Conservation (phyloP, 352 stramenopile species). For the Phytophthora quininea region DNA sequence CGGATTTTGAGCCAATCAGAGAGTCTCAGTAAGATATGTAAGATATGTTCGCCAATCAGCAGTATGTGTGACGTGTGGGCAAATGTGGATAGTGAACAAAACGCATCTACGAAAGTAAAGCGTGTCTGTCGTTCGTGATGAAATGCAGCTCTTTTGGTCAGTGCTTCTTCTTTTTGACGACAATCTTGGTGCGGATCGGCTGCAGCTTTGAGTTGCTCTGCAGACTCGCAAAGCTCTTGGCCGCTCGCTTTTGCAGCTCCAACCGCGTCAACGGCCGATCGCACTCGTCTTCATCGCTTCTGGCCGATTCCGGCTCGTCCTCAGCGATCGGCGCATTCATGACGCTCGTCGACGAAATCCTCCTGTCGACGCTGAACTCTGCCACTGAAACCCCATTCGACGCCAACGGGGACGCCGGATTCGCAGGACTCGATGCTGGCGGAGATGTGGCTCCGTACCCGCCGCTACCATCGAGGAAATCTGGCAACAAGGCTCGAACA, state of each 20-base stretch:
- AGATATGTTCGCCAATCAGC: too few relatives aligned
- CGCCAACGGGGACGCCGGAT: background rate
- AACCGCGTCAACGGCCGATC: slow-evolving; percentile 66
- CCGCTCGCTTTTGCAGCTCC: slow-evolving; percentile 66
- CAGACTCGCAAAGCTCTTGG: slow-evolving; percentile 54
- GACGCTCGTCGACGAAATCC: slow-evolving; percentile 16
- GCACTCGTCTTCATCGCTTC: slow-evolving; percentile 69
- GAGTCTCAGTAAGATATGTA: too few relatives aligned
- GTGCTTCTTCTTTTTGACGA: slow-evolving; percentile 48
- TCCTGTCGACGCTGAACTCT: slow-evolving; percentile 22
- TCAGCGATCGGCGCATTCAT: slow-evolving; percentile 53
- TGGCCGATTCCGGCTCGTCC: slow-evolving; percentile 43
- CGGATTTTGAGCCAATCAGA: too few relatives aligned
- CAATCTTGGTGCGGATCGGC: slow-evolving; percentile 29
- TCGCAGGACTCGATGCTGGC: slow-evolving; percentile 15
- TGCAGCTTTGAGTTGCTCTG: slow-evolving; percentile 59
- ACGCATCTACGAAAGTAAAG: too few relatives aligned
- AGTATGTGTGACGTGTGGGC: too few relatives aligned
- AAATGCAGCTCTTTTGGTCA: background rate
- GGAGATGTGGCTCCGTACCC: slow-evolving; percentile 15
- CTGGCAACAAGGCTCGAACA: slow-evolving; percentile 49
- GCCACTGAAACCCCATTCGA: background rate
- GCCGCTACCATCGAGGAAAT: slow-evolving; percentile 30
- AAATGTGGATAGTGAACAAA: too few relatives aligned
- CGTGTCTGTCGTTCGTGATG: too few relatives aligned